Base-by-base conservation (phyloP, 1,284 basidiomycete genomes). In the Phaffia rhodozyma region DNA sequence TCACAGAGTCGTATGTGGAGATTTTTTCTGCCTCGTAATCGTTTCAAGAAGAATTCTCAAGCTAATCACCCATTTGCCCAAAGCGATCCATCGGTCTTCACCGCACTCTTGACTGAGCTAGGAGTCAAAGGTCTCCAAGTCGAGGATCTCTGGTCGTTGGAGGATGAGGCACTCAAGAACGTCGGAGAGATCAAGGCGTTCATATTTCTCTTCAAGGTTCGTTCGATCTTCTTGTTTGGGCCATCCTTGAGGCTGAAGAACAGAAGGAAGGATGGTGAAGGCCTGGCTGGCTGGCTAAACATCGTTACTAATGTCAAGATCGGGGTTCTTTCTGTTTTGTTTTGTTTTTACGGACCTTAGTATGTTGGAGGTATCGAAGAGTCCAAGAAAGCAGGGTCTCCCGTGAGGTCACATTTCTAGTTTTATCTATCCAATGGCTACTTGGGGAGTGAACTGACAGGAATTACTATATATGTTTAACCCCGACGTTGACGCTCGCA, bases 181-280 rank as follows among this genome's bases (percentile, higher is more conserved):
- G 23, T 64, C n/a, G 62, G 53, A 18, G 62, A 64, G 27, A 55
- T 64, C 53, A 64, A 64, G 18, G 90, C 91, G 0, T 80, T 94
- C 54, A 86, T 94, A 68, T 94, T 96, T 74, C 80, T 96, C 62
- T 96, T 96, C 81, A 94, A 94, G 79, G 38, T 43, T 2, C 16
- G 38, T 43, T 16, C 16, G 38, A 16, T 43, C 16, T 11, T 16
- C 38, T 43, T 16, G 7, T 94, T 89, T 84, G 78, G 89, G 34
- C 84, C 85, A 49, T 73, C 75, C 4, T 53, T 63, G 18, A 71
- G 74, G 30, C 16, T 11, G 38, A 62, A 5, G 70, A 72, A 68
- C 73, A 73, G 55, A 75, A 75, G 50, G 69, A 78, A 63, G 78
- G 81, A 2, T 43, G 5, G 2, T 16, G 13, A 66, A 71, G 77